phyloP scores from a whole-genome alignment of 495 filamentous ascomycete species.

The Lentithecium fluviatile region DNA sequence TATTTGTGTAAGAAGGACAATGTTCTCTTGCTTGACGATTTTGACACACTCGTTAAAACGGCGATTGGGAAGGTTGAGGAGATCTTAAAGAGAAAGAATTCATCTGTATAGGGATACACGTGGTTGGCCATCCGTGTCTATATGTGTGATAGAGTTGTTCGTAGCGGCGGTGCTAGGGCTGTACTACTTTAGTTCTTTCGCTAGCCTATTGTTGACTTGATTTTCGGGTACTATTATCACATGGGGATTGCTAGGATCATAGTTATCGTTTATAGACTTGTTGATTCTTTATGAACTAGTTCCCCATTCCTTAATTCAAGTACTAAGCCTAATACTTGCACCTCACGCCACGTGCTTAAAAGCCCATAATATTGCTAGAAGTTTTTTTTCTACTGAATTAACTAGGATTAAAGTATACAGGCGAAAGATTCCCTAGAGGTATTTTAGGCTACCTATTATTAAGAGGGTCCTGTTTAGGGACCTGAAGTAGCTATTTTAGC shows the following conservation, averaged over 20 bases:
- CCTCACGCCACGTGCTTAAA: not conserved
- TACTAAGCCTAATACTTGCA: conserved; percentile 8
- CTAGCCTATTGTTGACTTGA: too few relatives aligned
- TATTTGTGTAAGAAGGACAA: conserved; percentile 8
- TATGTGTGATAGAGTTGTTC: conserved; percentile 7
- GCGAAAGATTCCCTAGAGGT: not conserved
- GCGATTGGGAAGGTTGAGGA: conserved; percentile 9
- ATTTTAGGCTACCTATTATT: conserved; percentile 9
- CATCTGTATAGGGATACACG: conserved; percentile 3
- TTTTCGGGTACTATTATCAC: conserved; percentile 2
- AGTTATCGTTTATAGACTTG: conserved; percentile 7
- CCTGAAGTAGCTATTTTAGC: conserved; percentile 16
- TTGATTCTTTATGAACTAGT: conserved; percentile 11
- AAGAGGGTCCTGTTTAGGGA: conserved; percentile 7
- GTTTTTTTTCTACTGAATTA: not conserved
- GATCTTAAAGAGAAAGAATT: conserved; percentile 13
- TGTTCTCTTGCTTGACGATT: conserved; percentile 11
- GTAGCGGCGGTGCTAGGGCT: not conserved
- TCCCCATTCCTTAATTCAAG: conserved; percentile 9
- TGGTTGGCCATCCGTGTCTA: not conserved
- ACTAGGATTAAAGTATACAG: too few relatives aligned
- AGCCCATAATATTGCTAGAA: conserved; percentile 6
- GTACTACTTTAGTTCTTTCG: too few relatives aligned
- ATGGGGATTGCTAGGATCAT: not conserved
- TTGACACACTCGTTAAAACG: conserved; percentile 3